Percentiles rank a stretch among this genome's conserved stretches.
Conservation (phyloP, 1,139 yeast genomes). For the Yamadazyma triangularis region DNA sequence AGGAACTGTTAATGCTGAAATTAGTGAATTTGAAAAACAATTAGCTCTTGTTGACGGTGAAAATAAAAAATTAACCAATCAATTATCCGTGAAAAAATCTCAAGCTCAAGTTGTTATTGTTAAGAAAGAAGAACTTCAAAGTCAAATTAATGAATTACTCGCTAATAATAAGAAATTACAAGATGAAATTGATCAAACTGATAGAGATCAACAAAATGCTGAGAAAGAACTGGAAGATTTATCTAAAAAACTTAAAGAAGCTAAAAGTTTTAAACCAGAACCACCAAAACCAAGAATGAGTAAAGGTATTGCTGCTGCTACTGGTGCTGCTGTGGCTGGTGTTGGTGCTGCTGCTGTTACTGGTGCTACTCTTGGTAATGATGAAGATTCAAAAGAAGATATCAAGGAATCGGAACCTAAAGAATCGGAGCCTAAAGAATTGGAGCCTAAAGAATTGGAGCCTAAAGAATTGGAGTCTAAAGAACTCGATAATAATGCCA, state of each 20-base stretch:
- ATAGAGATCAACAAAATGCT: slow-evolving; percentile 25
- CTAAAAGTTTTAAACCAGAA: slow-evolving; percentile 17
- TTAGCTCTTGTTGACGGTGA: slow-evolving; percentile 49
- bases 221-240: slow-evolving; percentile 32
- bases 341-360: slow-evolving; percentile 17
- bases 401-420: slow-evolving; percentile 26
- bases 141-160: slow-evolving; percentile 25
- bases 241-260: slow-evolving; percentile 15
- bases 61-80: slow-evolving; percentile 56
- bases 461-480: background rate
- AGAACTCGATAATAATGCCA: slow-evolving; percentile 2
- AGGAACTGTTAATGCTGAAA: slow-evolving; percentile 63
- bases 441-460: slow-evolving; percentile 12
- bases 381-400: slow-evolving; percentile 12
- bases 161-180: slow-evolving; percentile 19
- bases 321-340: slow-evolving; percentile 25
- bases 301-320: slow-evolving; percentile 13
- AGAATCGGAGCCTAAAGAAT: slow-evolving; percentile 17
- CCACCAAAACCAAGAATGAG: slow-evolving; percentile 11
- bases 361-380: slow-evolving; percentile 12
- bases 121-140: slow-evolving; percentile 46
- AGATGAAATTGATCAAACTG: slow-evolving; percentile 18
- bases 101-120: slow-evolving; percentile 62
- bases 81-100: slow-evolving; percentile 61
- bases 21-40: slow-evolving; percentile 53